phyloP scores from a whole-genome alignment of 169 alveolate species.

The Prorocentrum cordatum region DNA sequence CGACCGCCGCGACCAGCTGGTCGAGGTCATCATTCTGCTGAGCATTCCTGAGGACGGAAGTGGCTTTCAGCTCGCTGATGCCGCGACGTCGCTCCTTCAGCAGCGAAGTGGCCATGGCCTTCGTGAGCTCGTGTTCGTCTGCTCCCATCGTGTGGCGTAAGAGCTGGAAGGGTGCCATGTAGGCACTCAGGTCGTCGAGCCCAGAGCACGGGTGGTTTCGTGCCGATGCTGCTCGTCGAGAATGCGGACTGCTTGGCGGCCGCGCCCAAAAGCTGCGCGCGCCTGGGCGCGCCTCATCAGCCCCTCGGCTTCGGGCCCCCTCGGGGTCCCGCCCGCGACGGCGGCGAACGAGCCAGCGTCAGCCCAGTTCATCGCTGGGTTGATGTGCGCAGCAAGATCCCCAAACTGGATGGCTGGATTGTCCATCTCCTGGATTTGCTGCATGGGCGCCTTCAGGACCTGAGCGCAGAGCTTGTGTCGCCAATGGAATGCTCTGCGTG shows the following conservation, averaged over 20 bases:
- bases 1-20: not conserved
- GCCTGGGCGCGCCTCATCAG: not conserved
- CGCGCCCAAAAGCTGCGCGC: conserved; percentile 4
- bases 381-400: not conserved
- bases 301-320: not conserved
- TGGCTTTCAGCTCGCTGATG: not conserved
- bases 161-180: not conserved
- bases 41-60: not conserved
- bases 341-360: not conserved
- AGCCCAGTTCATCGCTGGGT: not conserved
- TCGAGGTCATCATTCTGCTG: not conserved
- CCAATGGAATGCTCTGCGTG: too few species aligned
- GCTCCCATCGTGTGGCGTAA: not conserved
- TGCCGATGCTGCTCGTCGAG: not conserved
- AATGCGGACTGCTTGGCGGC: conserved; percentile 1
- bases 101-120: not conserved
- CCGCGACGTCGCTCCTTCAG: not conserved
- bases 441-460: too few species aligned
- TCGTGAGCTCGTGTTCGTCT: not conserved
- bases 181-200: not conserved
- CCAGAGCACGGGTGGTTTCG: not conserved
- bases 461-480: too few species aligned
- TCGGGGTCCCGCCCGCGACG: not conserved
- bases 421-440: not conserved
- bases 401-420: not conserved